Percentiles rank a stretch among this genome's conserved stretches.
These are phyloP conservation scores for Lecanicillium sp. DNA, from an alignment of 2,329 filamentous ascomycete genomes.

Conservation along the genomic window DNA sequence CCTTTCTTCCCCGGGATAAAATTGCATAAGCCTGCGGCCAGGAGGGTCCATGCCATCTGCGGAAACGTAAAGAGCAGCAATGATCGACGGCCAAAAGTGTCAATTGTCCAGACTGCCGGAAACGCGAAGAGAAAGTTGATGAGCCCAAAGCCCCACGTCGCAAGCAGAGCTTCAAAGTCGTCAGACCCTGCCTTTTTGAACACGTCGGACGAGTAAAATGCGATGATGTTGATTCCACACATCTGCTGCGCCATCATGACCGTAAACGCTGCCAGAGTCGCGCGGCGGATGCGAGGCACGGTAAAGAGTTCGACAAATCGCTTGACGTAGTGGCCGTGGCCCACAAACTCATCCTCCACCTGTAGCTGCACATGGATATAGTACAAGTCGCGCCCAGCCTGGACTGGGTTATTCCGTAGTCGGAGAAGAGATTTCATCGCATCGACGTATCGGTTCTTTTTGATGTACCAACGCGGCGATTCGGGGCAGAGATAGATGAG, in stretches of 20 bases:
- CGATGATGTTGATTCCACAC: constrained; percentile 65
- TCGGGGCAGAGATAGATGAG: constrained; percentile 60
- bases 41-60: constrained; percentile 32
- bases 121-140: constrained; percentile 51
- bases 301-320: constrained; percentile 61
- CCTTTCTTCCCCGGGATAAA: constrained; percentile 32
- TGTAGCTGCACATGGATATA: constrained; percentile 57
- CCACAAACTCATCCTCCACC: constrained; percentile 45
- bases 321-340: constrained; percentile 46
- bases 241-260: constrained; percentile 76
- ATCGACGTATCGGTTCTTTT: constrained; percentile 52
- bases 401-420: constrained; percentile 45
- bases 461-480: constrained; percentile 58
- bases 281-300: constrained; percentile 59
- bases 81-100: constrained; percentile 45
- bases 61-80: constrained; percentile 36
- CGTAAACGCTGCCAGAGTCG: constrained; percentile 66
- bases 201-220: constrained; percentile 64
- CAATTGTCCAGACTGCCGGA: constrained; percentile 51
- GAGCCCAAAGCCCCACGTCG: constrained; percentile 49
- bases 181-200: constrained; percentile 49
- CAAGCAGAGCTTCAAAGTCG: constrained; percentile 48
- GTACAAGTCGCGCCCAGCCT: constrained; percentile 54
- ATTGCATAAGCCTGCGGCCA: constrained; percentile 39
- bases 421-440: constrained; percentile 48